Evolutionary conservation across 192 early-diverging fungal species (phyloP), one percentile per base, ranked within the genome.

Genomic region (Dissophora ornata): DNA sequence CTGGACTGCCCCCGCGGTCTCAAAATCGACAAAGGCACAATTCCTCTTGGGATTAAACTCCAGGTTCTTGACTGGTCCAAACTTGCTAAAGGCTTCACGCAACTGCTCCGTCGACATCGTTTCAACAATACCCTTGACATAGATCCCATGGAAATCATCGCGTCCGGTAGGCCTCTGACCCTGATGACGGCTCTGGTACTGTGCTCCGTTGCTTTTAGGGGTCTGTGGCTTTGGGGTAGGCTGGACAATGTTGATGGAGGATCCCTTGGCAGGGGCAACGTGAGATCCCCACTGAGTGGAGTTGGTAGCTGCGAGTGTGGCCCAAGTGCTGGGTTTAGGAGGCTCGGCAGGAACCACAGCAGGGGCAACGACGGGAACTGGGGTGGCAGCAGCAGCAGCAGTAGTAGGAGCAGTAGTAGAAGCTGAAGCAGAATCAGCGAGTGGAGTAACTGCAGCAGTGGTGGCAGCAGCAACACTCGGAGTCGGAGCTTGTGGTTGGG

Each of bases 241-340:
- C 41, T 73, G 60, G 42, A 64, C 9, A 19, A 85, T 68, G 22
- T 84, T 73, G 38, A 87, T 78, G 21, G 86, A 85, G 11, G 81
- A 79, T 30, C 82, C 87, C 41, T 84, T 88, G 55, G 82, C 81
- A 49, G 84, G 75, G 19, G 83, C 81, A 25, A 83, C 84, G 24
- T 83, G 81, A 61, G 60, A 69, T 60, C 83, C 82, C 90, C 90
- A 91, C 61, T 83, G 84, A 32, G 58, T 71, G 30, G 62, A 61
- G 70, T 88, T 80, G 29, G 67, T 83, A 46, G 91, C 89, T 2
- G 89, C 91, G 16, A 94, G 78, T 61, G 80, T 85, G 10, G 94
- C 93, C 94, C 94, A 96, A 32, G 92, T 87, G 50, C 87, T 89
- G 51, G 88, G 71, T 77, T 90, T 87, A 40, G 83, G 50, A 19